Conservation (phyloP, 2,329 filamentous ascomycete genomes). For the Chrysoporthe puriensis region DNA sequence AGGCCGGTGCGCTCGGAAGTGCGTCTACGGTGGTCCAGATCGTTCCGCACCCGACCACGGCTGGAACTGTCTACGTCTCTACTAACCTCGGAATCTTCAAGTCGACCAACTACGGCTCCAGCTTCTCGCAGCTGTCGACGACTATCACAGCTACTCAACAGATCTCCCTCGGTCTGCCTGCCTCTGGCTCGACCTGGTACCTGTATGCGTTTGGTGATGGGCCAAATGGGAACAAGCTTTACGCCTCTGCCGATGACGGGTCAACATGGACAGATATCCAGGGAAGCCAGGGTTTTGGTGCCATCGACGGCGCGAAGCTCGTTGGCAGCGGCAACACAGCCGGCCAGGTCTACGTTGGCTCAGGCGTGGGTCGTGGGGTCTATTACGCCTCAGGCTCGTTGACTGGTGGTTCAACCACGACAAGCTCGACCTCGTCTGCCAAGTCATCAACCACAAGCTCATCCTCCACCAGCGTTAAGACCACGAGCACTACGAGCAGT, state of each 20-base stretch:
- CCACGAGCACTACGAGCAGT: constrained; percentile 9
- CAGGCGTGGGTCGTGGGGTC: constrained; percentile 51
- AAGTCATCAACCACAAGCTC: constrained; percentile 30
- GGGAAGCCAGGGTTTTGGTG: constrained; percentile 49
- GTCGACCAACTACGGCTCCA: constrained; percentile 54
- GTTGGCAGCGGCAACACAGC: constrained; percentile 51
- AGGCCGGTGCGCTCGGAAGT: constrained; percentile 42
- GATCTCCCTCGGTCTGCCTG: constrained; percentile 47
- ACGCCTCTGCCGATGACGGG: constrained; percentile 49
- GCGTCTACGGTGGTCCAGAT: constrained; percentile 56
- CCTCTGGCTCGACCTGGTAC: constrained; percentile 46
- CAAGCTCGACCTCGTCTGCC: constrained; percentile 11
- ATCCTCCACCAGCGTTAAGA: constrained; percentile 18
- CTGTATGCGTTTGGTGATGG: constrained; percentile 53
- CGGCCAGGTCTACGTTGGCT: constrained; percentile 53
- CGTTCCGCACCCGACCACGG: constrained; percentile 57
- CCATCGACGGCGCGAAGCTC: constrained; percentile 44
- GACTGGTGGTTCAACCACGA: constrained; percentile 27
- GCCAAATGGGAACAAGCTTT: constrained; percentile 46
- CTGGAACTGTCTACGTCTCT: constrained; percentile 64
- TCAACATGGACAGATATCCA: constrained; percentile 52
- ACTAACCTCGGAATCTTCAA: constrained; percentile 58
- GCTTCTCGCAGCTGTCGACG: constrained; percentile 47
- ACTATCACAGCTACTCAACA: constrained; percentile 45
- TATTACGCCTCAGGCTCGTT: constrained; percentile 40